Percentiles rank a stretch among this genome's conserved stretches.
Evolutionary conservation across 2,329 filamentous ascomycete genomes (phyloP).

Genomic region (Bipolaris gigantea): DNA sequence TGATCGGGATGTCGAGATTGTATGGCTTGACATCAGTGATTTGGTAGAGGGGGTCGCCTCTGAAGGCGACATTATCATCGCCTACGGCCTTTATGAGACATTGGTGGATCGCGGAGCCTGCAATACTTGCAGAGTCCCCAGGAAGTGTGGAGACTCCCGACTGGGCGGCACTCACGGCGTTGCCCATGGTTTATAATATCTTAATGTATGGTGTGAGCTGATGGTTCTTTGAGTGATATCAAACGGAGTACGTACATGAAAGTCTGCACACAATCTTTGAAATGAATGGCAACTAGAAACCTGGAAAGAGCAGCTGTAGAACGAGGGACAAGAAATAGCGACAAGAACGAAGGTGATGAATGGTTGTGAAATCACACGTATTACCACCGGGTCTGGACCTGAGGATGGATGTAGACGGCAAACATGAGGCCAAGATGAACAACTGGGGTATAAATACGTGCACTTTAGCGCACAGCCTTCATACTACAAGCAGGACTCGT

Average conservation of each 20-base stretch:
- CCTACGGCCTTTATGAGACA: constrained; percentile 37
- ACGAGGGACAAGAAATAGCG: background rate
- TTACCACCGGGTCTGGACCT: background rate
- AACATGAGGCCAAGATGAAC: background rate
- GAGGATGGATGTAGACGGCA: no score
- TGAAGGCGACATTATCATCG: constrained; percentile 27
- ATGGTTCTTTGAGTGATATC: background rate
- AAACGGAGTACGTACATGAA: background rate
- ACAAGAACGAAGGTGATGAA: background rate
- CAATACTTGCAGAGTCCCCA: background rate
- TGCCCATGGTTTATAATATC: constrained; percentile 31
- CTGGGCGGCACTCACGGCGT: constrained; percentile 10
- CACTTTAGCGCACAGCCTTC: no score
- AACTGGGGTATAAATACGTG: background rate
- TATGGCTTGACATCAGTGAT: constrained; percentile 41
- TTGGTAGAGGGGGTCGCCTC: constrained; percentile 33
- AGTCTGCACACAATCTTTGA: background rate
- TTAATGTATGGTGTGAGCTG: background rate
- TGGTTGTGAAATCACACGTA: background rate
- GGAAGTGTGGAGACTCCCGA: no score
- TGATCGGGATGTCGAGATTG: constrained; percentile 42
- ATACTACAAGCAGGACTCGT: no score
- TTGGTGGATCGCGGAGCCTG: constrained; percentile 31
- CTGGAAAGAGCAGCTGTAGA: background rate
- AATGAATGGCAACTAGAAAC: background rate